Base-by-base conservation (phyloP, 164 flowering plant genomes). In the Sedum album region DNA sequence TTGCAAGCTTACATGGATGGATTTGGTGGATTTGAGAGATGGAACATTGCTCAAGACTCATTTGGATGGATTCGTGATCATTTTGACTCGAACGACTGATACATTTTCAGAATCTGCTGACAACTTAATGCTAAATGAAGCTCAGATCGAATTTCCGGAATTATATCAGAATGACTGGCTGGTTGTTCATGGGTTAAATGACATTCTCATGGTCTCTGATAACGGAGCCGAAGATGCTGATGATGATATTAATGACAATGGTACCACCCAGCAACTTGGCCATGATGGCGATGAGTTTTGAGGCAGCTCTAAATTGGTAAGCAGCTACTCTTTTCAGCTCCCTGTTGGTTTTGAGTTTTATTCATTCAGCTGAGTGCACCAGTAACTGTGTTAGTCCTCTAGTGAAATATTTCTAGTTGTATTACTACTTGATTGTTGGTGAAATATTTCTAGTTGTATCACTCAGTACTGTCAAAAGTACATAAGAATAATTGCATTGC, bases 151-250 rank as follows among this genome's bases (percentile, higher is more conserved):
- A 7, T 77, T 48, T 21, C 82, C 84, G 0, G 80, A 84, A 44
- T 38, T 85, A 68, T 82, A 77, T 55, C 1, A 15, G 53, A 77
- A 78, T 36, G 81, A 82, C 20, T 73, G 71, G 69, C 53, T 87
- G 8, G 79, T 79, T 25, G 76, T 83, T 70, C 92, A 87, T 73
- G 92, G 89, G 2, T 51, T 86, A 2, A 65, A 66, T 26, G 77
- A 76, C 33, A 67, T 71, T 18, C 53, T 81, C 39, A 28, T 26
- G 9, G 61, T 28, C 7, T 8, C 71, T 63, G 63, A 70, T 20
- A 42, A 11, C 28, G 71, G 23, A 64, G 66, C 18, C n/a, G 31
- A 36, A 41, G 36, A 42, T 4, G 46, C 38, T 18, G 55, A 66
- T 10, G 60, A 4, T 9, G 71, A 33, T 35, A 23, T 35, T 6